A percentile compares a stretch with the other conserved stretches of the same genome.
phyloP scores from a whole-genome alignment of 352 stramenopile genomes.

The Phytopythium sindhum region DNA sequence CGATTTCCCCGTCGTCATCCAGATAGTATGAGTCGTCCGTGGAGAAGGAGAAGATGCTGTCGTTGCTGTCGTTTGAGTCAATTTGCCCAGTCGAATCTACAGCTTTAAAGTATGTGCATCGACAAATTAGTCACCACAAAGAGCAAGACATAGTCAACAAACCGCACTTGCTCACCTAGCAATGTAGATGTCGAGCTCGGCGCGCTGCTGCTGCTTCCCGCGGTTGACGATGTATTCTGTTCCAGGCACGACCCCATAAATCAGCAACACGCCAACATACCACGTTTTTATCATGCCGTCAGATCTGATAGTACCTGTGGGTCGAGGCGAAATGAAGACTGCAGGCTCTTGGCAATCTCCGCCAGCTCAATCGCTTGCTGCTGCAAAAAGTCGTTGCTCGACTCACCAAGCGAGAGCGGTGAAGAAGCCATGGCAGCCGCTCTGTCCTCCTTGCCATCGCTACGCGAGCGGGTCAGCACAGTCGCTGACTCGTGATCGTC shows the following conservation, averaged over 20 bases:
- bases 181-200: slow-evolving; percentile 36
- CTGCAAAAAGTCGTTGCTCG: slow-evolving; percentile 46
- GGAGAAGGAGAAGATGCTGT: slow-evolving; percentile 51
- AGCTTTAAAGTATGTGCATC: not conserved
- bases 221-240: not conserved
- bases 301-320: slow-evolving; percentile 6
- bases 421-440: not conserved
- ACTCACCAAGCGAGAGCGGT: not conserved
- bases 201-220: slow-evolving; percentile 11
- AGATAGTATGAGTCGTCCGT: slow-evolving; percentile 41
- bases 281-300: not conserved
- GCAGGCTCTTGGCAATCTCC: slow-evolving; percentile 57
- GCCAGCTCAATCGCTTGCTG: slow-evolving; percentile 62
- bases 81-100: slow-evolving; percentile 29
- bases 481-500: slow-evolving; percentile 19
- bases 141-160: not conserved
- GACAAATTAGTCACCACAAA: not conserved
- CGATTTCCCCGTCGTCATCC: slow-evolving; percentile 46
- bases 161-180: slow-evolving; percentile 3
- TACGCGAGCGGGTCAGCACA: not conserved
- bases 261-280: not conserved
- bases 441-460: slow-evolving; percentile 1
- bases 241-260: not conserved
- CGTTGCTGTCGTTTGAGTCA: slow-evolving; percentile 43
- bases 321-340: slow-evolving; percentile 44